A percentile compares a stretch with the other conserved stretches of the same genome.
Conservation (phyloP, 768 basidiomycete species). For the Lactifluus hygrophoroides region DNA sequence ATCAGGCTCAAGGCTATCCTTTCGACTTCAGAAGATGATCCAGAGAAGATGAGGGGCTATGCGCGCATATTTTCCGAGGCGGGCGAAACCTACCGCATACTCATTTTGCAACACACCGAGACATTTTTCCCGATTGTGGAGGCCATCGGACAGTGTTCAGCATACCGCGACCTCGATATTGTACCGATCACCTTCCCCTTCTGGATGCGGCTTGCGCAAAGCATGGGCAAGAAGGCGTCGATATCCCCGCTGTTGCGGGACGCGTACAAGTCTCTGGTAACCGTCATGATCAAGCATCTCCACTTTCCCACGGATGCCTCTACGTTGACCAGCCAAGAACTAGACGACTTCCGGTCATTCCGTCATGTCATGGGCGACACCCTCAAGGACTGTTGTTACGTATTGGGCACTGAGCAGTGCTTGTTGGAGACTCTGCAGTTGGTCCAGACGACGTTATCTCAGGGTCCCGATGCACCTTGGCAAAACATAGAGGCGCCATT, state of each 20-base stretch:
- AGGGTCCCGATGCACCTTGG: conserved; percentile 59
- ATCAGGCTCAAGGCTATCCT: conserved; percentile 64
- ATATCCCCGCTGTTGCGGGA: conserved; percentile 71
- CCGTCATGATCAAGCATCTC: conserved; percentile 79
- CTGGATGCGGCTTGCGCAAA: conserved; percentile 96
- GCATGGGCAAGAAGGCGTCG: conserved; percentile 65
- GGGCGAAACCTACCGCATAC: conserved; percentile 87
- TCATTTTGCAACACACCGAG: conserved; percentile 83
- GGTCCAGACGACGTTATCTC: conserved; percentile 65
- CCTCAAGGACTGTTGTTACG: conserved; percentile 94
- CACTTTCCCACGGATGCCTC: conserved; percentile 77
- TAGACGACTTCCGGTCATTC: conserved; percentile 90
- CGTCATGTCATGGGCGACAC: conserved; percentile 99
- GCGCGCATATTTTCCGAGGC: conserved; percentile 95
- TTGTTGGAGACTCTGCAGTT: conserved; percentile 73
- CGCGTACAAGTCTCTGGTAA: conserved; percentile 78
- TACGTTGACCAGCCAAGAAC: conserved; percentile 68
- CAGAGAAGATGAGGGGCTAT: conserved; percentile 82
- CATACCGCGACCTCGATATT: conserved; percentile 89
- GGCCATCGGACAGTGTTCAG: conserved; percentile 88
- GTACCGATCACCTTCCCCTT: conserved; percentile 97
- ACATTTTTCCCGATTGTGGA: conserved; percentile 94
- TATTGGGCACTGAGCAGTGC: conserved; percentile 82
- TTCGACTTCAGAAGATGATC: conserved; percentile 55
- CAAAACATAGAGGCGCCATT: conserved; percentile 96